These are phyloP conservation scores for Ascochyta fabae DNA, from an alignment of 2,329 filamentous ascomycete genomes.

Conservation along the genomic window DNA sequence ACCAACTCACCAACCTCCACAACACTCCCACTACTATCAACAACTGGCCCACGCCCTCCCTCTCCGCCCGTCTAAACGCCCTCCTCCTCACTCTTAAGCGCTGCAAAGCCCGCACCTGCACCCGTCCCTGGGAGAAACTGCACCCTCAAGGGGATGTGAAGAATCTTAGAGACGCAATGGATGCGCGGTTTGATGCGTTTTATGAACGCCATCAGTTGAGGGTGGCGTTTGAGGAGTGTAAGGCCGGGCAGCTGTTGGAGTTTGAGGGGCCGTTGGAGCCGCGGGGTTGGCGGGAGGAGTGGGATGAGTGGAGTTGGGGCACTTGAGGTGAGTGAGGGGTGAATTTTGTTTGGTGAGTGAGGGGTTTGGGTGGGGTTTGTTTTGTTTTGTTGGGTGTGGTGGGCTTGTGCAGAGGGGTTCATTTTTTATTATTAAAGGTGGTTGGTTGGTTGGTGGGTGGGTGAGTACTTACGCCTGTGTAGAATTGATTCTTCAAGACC, in stretches of 20 bases:
- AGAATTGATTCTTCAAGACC: no score
- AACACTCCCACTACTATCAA: constrained; percentile 1
- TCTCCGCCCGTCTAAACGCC: constrained; percentile 55
- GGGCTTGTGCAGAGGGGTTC: no score
- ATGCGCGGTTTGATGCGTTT: constrained; percentile 58
- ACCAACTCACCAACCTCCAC: constrained; percentile 46
- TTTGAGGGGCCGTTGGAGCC: constrained; percentile 57
- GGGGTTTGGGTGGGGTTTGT: background rate
- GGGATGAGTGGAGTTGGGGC: constrained; percentile 26
- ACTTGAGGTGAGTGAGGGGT: constrained; percentile 9
- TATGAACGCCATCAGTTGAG: constrained; percentile 58
- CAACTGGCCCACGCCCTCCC: constrained; percentile 12
- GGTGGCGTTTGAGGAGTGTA: constrained; percentile 63
- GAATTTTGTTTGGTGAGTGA: no score
- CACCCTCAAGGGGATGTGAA: constrained; percentile 62
- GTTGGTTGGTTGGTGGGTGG: no score
- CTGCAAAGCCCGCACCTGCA: constrained; percentile 62
- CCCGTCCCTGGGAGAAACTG: constrained; percentile 63
- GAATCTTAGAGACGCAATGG: constrained; percentile 60
- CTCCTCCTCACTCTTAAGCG: constrained; percentile 68
- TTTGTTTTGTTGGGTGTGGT: no score
- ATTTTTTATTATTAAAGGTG: no score
- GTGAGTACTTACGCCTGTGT: no score
- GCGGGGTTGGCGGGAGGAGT: constrained; percentile 23
- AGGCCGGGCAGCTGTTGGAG: constrained; percentile 61